These are phyloP conservation scores for Parathielavia hyrcaniae DNA, from an alignment of 495 filamentous ascomycete species.

Conservation along the genomic window DNA sequence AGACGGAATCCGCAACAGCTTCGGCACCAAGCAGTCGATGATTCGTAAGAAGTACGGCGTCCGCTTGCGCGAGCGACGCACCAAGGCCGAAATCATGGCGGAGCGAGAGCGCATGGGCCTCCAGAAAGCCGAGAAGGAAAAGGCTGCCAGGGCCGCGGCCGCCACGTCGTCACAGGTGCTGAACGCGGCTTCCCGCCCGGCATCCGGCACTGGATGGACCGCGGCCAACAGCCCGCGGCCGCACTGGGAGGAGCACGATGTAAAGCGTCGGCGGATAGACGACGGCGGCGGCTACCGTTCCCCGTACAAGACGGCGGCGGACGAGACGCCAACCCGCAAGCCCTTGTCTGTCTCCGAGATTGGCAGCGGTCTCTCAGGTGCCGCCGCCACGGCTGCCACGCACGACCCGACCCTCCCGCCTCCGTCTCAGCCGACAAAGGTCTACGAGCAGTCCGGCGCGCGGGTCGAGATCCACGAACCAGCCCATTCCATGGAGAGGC, in stretches of 20 bases:
- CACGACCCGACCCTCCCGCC: slow-evolving; percentile 30
- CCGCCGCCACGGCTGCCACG: slow-evolving; percentile 30
- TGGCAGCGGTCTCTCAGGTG: slow-evolving; percentile 28
- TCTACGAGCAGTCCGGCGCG: slow-evolving; percentile 9
- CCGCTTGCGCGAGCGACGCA: slow-evolving; percentile 41
- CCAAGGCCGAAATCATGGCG: slow-evolving; percentile 38
- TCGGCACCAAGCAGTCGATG: slow-evolving; percentile 46
- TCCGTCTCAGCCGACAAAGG: slow-evolving; percentile 13
- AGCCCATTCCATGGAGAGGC: background rate
- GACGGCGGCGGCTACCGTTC: slow-evolving; percentile 20
- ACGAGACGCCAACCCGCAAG: slow-evolving; percentile 28
- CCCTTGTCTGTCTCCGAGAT: slow-evolving; percentile 31
- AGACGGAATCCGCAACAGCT: slow-evolving; percentile 41
- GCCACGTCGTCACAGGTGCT: background rate
- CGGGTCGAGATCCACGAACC: slow-evolving; percentile 22
- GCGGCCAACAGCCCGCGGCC: slow-evolving; percentile 28
- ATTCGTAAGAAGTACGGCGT: slow-evolving; percentile 47
- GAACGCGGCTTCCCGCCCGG: slow-evolving; percentile 1
- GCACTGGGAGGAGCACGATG: slow-evolving; percentile 26
- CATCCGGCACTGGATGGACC: slow-evolving; percentile 24
- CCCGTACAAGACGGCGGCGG: slow-evolving; percentile 7
- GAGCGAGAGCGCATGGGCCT: slow-evolving; percentile 39
- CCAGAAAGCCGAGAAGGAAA: slow-evolving; percentile 23
- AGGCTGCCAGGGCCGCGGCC: slow-evolving; percentile 2
- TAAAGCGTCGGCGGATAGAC: slow-evolving; percentile 30